Evolutionary conservation across 352 stramenopile genomes (phyloP).

Genomic region (Phytophthora sojae): DNA sequence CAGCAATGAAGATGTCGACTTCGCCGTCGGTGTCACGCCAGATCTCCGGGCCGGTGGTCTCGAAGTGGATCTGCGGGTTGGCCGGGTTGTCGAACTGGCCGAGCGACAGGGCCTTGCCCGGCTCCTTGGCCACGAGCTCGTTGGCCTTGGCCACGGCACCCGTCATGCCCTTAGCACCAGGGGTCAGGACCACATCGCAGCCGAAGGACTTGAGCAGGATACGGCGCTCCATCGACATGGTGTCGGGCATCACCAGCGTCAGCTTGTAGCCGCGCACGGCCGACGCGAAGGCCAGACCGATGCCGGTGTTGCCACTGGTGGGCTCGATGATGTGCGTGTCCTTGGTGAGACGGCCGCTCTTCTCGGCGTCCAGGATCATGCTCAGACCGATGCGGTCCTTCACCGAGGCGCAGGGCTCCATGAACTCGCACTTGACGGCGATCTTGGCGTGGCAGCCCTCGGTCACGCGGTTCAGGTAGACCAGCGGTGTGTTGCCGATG

Average conservation of each 20-base stretch:
- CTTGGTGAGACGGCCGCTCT: constrained; percentile 61
- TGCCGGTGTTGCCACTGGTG: constrained; percentile 48
- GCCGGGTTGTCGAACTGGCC: constrained; percentile 98
- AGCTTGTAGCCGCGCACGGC: constrained; percentile 30
- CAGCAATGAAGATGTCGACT: constrained; percentile 91
- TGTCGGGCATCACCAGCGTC: constrained; percentile 74
- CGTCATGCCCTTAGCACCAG: constrained; percentile 85
- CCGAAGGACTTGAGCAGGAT: constrained; percentile 95
- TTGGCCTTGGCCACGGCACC: constrained; percentile 83
- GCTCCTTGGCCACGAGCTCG: constrained; percentile 77
- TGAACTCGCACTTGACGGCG: constrained; percentile 89
- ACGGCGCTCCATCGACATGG: constrained; percentile 96
- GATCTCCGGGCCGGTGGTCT: constrained; percentile 90
- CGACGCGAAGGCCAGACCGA: constrained; percentile 17
- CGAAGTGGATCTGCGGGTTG: constrained; percentile 94
- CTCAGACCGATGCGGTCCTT: constrained; percentile 84
- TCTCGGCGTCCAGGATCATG: constrained; percentile 82
- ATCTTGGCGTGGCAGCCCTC: constrained; percentile 81
- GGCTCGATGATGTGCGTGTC: constrained; percentile 91
- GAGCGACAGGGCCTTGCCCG: constrained; percentile 81
- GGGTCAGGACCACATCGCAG: constrained; percentile 93
- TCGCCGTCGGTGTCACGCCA: constrained; percentile 90
- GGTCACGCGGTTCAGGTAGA: constrained; percentile 92
- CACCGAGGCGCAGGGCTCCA: constrained; percentile 82
- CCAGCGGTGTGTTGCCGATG: constrained; percentile 95